Percentiles rank a stretch among this genome's conserved stretches.
phyloP scores from a whole-genome alignment of 2,329 filamentous ascomycete species.

The Nothophoma quercina region DNA sequence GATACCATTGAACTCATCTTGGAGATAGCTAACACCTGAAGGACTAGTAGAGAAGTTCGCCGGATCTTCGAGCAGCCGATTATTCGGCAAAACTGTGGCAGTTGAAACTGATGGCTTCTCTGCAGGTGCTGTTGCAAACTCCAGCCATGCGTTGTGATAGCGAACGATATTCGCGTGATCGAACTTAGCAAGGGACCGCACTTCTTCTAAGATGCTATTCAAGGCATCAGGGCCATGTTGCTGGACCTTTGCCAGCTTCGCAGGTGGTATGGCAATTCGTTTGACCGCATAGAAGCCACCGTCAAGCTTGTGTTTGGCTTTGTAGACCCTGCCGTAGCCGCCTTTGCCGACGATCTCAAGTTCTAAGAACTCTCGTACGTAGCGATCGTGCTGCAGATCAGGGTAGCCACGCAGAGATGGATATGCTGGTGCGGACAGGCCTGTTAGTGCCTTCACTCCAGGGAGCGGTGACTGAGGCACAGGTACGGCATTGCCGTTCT shows the following conservation, averaged over 20 bases:
- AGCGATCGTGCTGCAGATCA: slow-evolving; percentile 42
- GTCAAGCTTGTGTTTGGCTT: slow-evolving; percentile 68
- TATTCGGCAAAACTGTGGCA: slow-evolving; percentile 21
- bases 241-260: slow-evolving; percentile 61
- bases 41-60: slow-evolving; percentile 23
- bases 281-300: slow-evolving; percentile 71
- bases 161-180: slow-evolving; percentile 72
- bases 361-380: slow-evolving; percentile 44
- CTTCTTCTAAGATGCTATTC: slow-evolving; percentile 65
- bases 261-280: slow-evolving; percentile 65
- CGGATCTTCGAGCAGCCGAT: slow-evolving; percentile 36
- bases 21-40: slow-evolving; percentile 18
- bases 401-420: slow-evolving; percentile 38
- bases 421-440: slow-evolving; percentile 23
- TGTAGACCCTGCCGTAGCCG: slow-evolving; percentile 71
- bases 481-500: slow-evolving; percentile 10
- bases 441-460: slow-evolving; percentile 23
- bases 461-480: slow-evolving; percentile 21
- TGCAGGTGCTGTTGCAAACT: slow-evolving; percentile 47
- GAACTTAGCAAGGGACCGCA: slow-evolving; percentile 67
- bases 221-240: slow-evolving; percentile 61
- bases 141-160: slow-evolving; percentile 72
- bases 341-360: slow-evolving; percentile 67
- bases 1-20: slow-evolving; percentile 23
- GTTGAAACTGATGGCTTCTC: slow-evolving; percentile 16